Conservation (phyloP, 371 early-diverging fungal species). For the Ordospora colligata region DNA sequence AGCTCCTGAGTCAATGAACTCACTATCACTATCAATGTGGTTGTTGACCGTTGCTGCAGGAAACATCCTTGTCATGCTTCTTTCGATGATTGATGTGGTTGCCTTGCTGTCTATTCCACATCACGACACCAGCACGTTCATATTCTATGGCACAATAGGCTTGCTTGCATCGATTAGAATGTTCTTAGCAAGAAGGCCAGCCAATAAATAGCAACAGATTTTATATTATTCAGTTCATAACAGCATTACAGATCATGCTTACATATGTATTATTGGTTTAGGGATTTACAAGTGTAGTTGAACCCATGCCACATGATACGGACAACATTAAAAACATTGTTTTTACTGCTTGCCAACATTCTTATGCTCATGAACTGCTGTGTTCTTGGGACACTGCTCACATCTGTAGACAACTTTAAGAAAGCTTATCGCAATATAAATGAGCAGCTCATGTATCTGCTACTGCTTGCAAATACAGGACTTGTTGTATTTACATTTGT, state of each 20-base stretch:
- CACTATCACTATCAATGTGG: slow-evolving; percentile 56
- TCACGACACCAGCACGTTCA: slow-evolving; percentile 15
- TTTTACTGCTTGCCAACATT: background rate
- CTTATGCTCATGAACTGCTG: background rate
- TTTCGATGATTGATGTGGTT: background rate
- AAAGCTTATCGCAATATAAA: background rate
- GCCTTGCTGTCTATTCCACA: background rate
- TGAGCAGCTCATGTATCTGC: background rate
- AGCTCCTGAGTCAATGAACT: slow-evolving; percentile 47
- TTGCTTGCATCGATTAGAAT: background rate
- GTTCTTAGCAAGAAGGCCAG: background rate
- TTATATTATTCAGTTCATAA: too few species aligned
- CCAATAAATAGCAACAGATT: background rate
- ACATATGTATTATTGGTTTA: too few species aligned
- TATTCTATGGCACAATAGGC: background rate
- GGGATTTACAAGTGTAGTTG: too few species aligned
- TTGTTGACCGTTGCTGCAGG: slow-evolving; percentile 60
- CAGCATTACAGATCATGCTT: too few species aligned
- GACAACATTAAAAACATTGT: slow-evolving; percentile 6
- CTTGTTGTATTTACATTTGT: slow-evolving; percentile 15
- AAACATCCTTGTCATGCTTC: slow-evolving; percentile 57
- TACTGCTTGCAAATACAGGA: slow-evolving; percentile 13
- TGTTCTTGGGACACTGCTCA: background rate
- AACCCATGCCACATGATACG: background rate
- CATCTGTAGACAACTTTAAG: background rate